Evolutionary conservation across 2,329 filamentous ascomycete species (phyloP).

Genomic region (Talaromyces pinophilus): DNA sequence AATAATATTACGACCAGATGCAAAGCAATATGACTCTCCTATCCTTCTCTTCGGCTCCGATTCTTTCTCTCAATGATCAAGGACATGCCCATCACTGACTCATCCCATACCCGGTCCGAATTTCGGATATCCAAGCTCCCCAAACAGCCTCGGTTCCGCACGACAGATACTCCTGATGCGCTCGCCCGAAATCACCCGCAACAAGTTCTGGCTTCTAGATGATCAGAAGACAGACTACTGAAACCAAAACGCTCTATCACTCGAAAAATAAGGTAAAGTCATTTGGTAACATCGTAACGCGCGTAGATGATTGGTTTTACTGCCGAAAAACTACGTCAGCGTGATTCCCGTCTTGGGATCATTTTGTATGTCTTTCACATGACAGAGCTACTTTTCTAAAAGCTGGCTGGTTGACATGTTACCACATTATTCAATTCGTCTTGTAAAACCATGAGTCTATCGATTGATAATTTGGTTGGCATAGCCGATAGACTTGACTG

Average conservation of each 20-base stretch:
- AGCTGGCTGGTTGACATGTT: not conserved
- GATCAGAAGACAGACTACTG: conserved; percentile 11
- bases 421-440: not conserved
- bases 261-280: not conserved
- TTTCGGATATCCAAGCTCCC: conserved; percentile 8
- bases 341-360: not conserved
- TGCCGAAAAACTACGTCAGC: not conserved
- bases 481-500: conserved; percentile 1
- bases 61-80: not conserved
- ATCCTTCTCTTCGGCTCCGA: not conserved
- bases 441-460: not conserved
- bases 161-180: not conserved
- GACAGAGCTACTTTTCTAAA: not conserved
- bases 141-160: conserved; percentile 21
- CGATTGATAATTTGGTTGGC: not conserved
- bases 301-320: not conserved
- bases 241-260: not conserved
- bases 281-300: not conserved
- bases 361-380: conserved; percentile 7
- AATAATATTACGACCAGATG: not conserved
- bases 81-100: not conserved
- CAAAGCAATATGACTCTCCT: not conserved
- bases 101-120: conserved; percentile 6
- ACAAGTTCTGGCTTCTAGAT: not conserved
- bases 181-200: conserved; percentile 21